Conservation (phyloP, 2,329 filamentous ascomycete genomes). For the Geoglossum cookeanum region DNA sequence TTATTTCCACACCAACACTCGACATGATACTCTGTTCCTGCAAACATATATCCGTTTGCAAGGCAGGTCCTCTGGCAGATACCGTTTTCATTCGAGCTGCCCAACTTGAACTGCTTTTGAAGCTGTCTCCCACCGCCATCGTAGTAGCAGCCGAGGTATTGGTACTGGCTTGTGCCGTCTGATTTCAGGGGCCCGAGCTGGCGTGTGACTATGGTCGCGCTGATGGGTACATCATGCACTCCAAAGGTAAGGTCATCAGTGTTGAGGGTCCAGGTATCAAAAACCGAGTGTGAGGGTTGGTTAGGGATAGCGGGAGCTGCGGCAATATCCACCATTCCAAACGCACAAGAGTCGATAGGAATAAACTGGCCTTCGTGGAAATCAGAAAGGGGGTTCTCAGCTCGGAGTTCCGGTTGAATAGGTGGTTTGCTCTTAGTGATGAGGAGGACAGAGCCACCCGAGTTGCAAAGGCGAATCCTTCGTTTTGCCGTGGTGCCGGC, state of each 20-base stretch:
- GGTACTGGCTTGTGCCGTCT: constrained; percentile 13
- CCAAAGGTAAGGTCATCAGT: constrained; percentile 24
- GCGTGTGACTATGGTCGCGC: constrained; percentile 17
- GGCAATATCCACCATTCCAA: constrained; percentile 14
- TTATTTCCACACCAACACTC: constrained; percentile 15
- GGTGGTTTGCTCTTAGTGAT: constrained; percentile 13
- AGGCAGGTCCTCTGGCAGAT: constrained; percentile 14
- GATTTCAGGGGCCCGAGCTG: constrained; percentile 21
- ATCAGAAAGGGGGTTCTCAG: constrained; percentile 8
- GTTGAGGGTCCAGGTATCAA: constrained; percentile 22
- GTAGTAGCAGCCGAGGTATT: constrained; percentile 18
- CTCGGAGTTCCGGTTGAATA: constrained; percentile 3
- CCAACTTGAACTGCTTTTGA: constrained; percentile 13
- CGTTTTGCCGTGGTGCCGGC: constrained; percentile 20
- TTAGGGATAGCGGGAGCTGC: constrained; percentile 13
- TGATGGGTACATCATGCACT: constrained; percentile 19
- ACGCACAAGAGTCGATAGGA: constrained; percentile 13
- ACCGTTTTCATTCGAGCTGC: constrained; percentile 13
- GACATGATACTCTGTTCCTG: constrained; percentile 10
- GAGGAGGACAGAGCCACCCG: constrained; percentile 10
- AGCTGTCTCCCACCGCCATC: constrained; percentile 16
- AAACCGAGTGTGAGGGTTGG: constrained; percentile 11
- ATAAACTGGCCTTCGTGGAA: constrained; percentile 16
- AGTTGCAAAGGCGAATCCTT: constrained; percentile 15
- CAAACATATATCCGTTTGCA: constrained; percentile 12